phyloP scores from a whole-genome alignment of 495 filamentous ascomycete species.

The Podospora pseudopauciseta region DNA sequence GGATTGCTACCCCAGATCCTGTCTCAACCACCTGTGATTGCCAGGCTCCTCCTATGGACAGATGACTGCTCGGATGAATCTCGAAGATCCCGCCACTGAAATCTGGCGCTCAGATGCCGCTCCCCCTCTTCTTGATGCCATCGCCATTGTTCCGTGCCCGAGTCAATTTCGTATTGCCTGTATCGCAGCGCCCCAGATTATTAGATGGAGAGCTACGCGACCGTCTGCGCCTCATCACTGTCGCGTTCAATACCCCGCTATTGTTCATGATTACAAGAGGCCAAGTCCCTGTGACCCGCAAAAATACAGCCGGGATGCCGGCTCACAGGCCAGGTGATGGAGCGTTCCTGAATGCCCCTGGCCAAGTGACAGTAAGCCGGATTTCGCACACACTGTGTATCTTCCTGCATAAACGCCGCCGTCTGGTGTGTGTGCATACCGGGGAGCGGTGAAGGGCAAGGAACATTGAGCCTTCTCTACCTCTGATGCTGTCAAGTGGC shows the following conservation, averaged over 20 bases:
- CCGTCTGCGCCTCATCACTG: conserved; percentile 27
- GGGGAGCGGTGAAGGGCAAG: conserved; percentile 17
- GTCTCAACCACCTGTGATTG: background rate
- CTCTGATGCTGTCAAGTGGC: background rate
- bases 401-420: conserved; percentile 26
- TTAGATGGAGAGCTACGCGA: conserved; percentile 21
- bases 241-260: conserved; percentile 30
- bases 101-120: background rate
- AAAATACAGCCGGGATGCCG: conserved; percentile 16
- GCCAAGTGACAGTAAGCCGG: conserved; percentile 14
- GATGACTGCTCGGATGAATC: background rate
- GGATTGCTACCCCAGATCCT: conserved; percentile 4
- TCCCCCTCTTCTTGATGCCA: background rate
- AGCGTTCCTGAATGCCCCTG: conserved; percentile 21
- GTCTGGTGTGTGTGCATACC: conserved; percentile 9
- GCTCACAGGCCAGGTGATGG: conserved; percentile 15
- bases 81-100: background rate
- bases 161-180: conserved; percentile 19
- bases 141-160: background rate
- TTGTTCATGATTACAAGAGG: conserved; percentile 14
- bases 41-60: background rate
- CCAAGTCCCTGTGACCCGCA: conserved; percentile 11
- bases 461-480: conserved; percentile 9
- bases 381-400: conserved; percentile 9
- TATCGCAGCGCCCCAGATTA: background rate